Conservation (phyloP, 768 basidiomycete species). For the Basidioascus undulatus region DNA sequence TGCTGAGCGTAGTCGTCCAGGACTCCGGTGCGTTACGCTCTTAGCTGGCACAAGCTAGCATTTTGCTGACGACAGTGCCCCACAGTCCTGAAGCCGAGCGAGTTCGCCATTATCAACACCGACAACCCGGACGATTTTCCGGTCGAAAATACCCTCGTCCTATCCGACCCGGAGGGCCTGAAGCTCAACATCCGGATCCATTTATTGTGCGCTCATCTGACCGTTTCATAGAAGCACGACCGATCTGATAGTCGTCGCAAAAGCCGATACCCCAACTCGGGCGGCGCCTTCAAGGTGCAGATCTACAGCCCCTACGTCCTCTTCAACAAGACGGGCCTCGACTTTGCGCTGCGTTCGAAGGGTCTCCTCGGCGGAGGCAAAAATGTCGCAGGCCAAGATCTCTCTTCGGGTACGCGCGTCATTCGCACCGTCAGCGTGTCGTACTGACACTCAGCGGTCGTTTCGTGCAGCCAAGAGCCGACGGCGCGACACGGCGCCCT, state of each 20-base stretch:
- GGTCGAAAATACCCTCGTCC: conserved; percentile 40
- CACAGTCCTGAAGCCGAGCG: conserved; percentile 70
- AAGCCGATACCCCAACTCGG: conserved; percentile 58
- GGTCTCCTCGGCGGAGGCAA: conserved; percentile 31
- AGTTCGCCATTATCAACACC: conserved; percentile 91
- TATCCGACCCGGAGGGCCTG: conserved; percentile 47
- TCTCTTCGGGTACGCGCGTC: conserved; percentile 20
- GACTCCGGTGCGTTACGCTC: conserved; percentile 44
- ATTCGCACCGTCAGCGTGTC: conserved; percentile 14
- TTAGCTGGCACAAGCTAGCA: background rate
- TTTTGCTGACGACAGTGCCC: conserved; percentile 2
- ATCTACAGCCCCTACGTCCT: conserved; percentile 75
- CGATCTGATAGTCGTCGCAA: conserved; percentile 9
- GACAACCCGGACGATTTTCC: conserved; percentile 76
- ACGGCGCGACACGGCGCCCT: too few relatives aligned
- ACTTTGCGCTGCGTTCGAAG: conserved; percentile 45
- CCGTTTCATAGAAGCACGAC: background rate
- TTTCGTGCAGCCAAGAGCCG: conserved; percentile 19
- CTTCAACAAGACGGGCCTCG: conserved; percentile 74
- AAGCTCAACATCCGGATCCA: conserved; percentile 65
- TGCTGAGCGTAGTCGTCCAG: conserved; percentile 66
- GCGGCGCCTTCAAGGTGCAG: conserved; percentile 88
- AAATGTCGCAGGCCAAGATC: conserved; percentile 57
- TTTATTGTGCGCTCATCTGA: conserved; percentile 46
- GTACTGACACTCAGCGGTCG: background rate